Percentiles rank a stretch among this genome's conserved stretches.
Evolutionary conservation across 768 basidiomycete genomes (phyloP).

Genomic region (Omphalotus guepiniiformis): DNA sequence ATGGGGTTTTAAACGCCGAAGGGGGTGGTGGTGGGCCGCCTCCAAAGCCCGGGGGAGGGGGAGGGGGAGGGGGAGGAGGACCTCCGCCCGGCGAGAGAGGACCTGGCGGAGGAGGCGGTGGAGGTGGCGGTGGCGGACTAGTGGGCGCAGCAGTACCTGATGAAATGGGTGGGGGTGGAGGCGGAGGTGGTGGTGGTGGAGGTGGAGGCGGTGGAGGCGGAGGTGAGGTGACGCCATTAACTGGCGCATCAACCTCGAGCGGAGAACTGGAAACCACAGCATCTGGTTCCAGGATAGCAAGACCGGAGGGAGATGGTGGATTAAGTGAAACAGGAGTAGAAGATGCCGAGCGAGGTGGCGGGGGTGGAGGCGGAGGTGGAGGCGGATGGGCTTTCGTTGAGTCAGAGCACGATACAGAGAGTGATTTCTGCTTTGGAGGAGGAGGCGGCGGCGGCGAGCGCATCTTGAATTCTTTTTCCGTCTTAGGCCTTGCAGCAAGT

Average conservation of each 20-base stretch:
- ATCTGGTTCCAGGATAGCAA: not conserved
- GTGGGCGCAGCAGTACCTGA: slow-evolving; percentile 14
- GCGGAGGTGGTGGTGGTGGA: slow-evolving; percentile 33
- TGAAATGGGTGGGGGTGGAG: slow-evolving; percentile 22
- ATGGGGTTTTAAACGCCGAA: slow-evolving; percentile 24
- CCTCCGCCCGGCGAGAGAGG: slow-evolving; percentile 20
- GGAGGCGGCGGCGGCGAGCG: slow-evolving; percentile 63
- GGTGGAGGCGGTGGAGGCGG: slow-evolving; percentile 22
- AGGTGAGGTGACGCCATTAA: slow-evolving; percentile 22
- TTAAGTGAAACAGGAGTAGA: not conserved
- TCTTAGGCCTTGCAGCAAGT: slow-evolving; percentile 48
- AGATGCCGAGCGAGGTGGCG: slow-evolving; percentile 26
- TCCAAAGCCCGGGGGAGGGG: slow-evolving; percentile 24
- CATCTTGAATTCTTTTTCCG: slow-evolving; percentile 70
- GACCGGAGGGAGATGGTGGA: not conserved
- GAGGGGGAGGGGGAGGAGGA: slow-evolving; percentile 34
- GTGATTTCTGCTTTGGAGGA: slow-evolving; percentile 40
- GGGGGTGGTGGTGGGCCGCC: slow-evolving; percentile 22
- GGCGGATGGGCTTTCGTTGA: slow-evolving; percentile 23
- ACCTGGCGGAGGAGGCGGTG: slow-evolving; percentile 27
- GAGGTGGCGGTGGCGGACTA: slow-evolving; percentile 24
- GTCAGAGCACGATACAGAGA: not conserved
- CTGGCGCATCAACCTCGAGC: slow-evolving; percentile 1
- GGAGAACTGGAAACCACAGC: not conserved
- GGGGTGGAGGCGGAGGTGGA: slow-evolving; percentile 21